Base-by-base conservation (phyloP, 139 green algal genomes). In the Astrephomene gubernaculifera region DNA sequence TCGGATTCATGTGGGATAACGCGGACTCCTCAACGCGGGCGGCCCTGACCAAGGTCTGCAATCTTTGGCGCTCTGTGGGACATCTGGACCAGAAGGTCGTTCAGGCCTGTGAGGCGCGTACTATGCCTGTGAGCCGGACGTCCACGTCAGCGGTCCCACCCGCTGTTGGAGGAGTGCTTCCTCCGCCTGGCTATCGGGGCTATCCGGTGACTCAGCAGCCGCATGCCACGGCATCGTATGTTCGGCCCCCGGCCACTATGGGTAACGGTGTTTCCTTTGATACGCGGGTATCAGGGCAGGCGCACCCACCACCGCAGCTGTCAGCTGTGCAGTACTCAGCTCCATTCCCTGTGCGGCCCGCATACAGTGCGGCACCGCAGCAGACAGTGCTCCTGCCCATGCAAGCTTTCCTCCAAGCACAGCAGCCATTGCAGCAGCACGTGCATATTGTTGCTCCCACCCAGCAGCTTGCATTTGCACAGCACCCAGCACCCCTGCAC, bases 1-100 rank as follows among this genome's bases (percentile, higher is more conserved):
- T 89, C 25, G 39, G 43, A 0, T 84, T 69, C 31, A n/a, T 84
- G 14, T 89, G 86, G 86, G 79, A 83, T 36, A 67, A 68, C 39
- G 33, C 79, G 4, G 71, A 72, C 22, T 22, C 86, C 2, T 4
- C 27, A 7, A 65, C 79, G n/a, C 86, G 79, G 4, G 22, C 33
- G 61, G 80, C 78, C 22, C 71, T 89, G 35, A 69, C 71, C 0
- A 83, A 83, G 29, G 24, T 67, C 36, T 64, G 86, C 79, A 84
- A 86, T 44, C 79, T 86, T 25, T 86, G 79, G 79, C 45, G 49
- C 0, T 25, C 33, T n/a, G 45, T 78, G 25, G 29, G 12, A 2
- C 35, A 52, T 10, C 52, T 86, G 35, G 79, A 86, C 79, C 65
- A 78, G 49, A 78, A 53, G 27, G 65, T 69, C 14, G 79, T 78